These are phyloP conservation scores for Psilocybe subaeruginosa DNA, from an alignment of 768 basidiomycete genomes.

Conservation along the genomic window DNA sequence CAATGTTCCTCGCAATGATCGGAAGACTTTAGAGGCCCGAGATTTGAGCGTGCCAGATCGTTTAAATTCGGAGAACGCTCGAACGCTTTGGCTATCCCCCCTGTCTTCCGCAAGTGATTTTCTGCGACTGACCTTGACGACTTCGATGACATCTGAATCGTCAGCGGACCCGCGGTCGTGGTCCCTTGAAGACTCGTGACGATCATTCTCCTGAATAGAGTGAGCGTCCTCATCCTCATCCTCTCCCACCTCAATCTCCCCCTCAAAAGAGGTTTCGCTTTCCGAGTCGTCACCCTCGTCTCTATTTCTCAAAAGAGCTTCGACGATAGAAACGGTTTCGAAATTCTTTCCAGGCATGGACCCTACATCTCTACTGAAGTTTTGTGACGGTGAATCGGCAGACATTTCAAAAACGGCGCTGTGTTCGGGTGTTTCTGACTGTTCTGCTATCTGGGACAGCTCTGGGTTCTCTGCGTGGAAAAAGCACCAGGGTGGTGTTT, in stretches of 20 bases:
- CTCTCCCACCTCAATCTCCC: slow-evolving; percentile 17
- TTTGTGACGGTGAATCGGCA: slow-evolving; percentile 20
- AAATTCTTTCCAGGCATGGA: slow-evolving; percentile 27
- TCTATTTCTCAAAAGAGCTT: slow-evolving; percentile 30
- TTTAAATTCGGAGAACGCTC: slow-evolving; percentile 27
- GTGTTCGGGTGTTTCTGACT: slow-evolving; percentile 16
- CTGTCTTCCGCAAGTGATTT: slow-evolving; percentile 6
- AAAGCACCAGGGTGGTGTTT: slow-evolving; percentile 55
- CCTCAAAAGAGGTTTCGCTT: slow-evolving; percentile 26
- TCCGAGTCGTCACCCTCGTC: slow-evolving; percentile 28
- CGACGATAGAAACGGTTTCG: slow-evolving; percentile 32
- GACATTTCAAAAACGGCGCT: slow-evolving; percentile 14
- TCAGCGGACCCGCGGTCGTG: slow-evolving; percentile 31
- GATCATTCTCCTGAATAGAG: slow-evolving; percentile 17
- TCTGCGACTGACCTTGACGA: slow-evolving; percentile 56
- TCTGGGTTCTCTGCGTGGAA: slow-evolving; percentile 48
- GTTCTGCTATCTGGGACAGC: slow-evolving; percentile 16
- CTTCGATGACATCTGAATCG: slow-evolving; percentile 63
- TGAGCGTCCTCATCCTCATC: slow-evolving; percentile 20
- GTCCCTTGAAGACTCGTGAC: slow-evolving; percentile 15
- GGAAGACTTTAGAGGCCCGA: slow-evolving; percentile 43
- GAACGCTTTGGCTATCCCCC: slow-evolving; percentile 7
- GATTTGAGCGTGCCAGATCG: slow-evolving; percentile 45
- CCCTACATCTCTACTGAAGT: slow-evolving; percentile 20
- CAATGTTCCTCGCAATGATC: slow-evolving; percentile 22